Evolutionary conservation across 1,284 basidiomycete species (phyloP), one percentile per base, ranked within the genome.

Genomic region (Leccinum subspadiceum): DNA sequence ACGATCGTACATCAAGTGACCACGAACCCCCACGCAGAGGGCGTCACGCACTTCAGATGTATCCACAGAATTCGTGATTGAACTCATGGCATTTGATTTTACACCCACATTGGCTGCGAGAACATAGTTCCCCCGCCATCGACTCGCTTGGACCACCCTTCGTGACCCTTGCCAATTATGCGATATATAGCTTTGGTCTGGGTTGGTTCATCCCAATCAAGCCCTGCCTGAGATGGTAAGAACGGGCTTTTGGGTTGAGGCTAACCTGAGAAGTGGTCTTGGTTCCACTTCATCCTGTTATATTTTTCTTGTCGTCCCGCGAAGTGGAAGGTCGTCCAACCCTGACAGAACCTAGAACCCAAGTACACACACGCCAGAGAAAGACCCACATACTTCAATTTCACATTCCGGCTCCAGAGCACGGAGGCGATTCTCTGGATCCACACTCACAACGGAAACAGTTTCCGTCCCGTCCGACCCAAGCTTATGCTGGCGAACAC

Each of bases 301-400:
- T 92, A 89, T 89, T 93, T 90, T 61, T 84, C 85, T 12, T 79
- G 82, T 73, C 96, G 80, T 33, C 89, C 90, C 6, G 85, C 79
- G 73, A 94, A 98, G 64, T 92, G 86, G 72, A 92, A 98, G 0
- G 80, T 85, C 22, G 93, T 95, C 93, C 94, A 96, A 1, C 86
- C 92, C 84, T 92, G 53, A n/a, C 33, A 56, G 41, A 10, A 52
- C 57, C 31, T 61, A 17, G 57, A 64, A 17, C 22, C 3, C 46
- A 35, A 44, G 31, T 49, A 20, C 58, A 33, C 60, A 61, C 22
- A 48, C 57, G 54, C 6, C 44, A 24, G 41, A 35, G 10, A 24
- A 44, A 44, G 2, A 50, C 13, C 35, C 33, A 63, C 73, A 37
- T 64, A 88, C 90, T 73, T 90, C 84, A 29, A 96, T 92, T 65